Evolutionary conservation across 345 rosid genomes (phyloP).

Genomic region (Stellera chamaejasme): DNA sequence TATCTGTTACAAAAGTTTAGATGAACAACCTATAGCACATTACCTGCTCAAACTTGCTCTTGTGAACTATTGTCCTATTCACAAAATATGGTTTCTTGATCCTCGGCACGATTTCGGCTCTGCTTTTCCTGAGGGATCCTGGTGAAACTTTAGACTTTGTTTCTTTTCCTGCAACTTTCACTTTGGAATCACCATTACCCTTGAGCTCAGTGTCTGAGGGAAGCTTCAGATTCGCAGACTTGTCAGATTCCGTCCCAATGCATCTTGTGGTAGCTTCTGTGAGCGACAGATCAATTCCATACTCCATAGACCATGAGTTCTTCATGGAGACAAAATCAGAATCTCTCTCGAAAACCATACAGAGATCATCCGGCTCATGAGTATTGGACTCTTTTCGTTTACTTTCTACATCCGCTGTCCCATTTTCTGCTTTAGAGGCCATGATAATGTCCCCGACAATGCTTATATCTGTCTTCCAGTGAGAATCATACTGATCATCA

Average conservation of each 20-base stretch:
- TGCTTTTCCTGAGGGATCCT: conserved; percentile 25
- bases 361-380: conserved; percentile 55
- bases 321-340: conserved; percentile 25
- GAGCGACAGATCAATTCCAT: conserved; percentile 39
- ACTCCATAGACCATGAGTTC: conserved; percentile 41
- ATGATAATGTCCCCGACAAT: conserved; percentile 47
- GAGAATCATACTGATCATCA: conserved; percentile 35
- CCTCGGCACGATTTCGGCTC: conserved; percentile 25
- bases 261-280: conserved; percentile 37
- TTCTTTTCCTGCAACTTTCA: conserved; percentile 29
- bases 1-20: neutral
- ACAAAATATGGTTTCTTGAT: conserved; percentile 37
- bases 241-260: conserved; percentile 21
- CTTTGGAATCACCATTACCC: conserved; percentile 22
- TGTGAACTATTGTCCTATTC: conserved; percentile 49
- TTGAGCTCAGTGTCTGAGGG: conserved; percentile 15
- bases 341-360: conserved; percentile 53
- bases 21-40: conserved; percentile 1
- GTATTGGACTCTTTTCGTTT: conserved; percentile 20
- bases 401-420: conserved; percentile 18
- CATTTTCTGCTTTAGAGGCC: conserved; percentile 26
- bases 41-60: conserved; percentile 82
- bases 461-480: conserved; percentile 62
- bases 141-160: conserved; percentile 26
- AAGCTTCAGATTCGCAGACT: conserved; percentile 22